These are phyloP conservation scores for Paraphoma sp. DNA, from an alignment of 2,329 filamentous ascomycete genomes.

Conservation along the genomic window DNA sequence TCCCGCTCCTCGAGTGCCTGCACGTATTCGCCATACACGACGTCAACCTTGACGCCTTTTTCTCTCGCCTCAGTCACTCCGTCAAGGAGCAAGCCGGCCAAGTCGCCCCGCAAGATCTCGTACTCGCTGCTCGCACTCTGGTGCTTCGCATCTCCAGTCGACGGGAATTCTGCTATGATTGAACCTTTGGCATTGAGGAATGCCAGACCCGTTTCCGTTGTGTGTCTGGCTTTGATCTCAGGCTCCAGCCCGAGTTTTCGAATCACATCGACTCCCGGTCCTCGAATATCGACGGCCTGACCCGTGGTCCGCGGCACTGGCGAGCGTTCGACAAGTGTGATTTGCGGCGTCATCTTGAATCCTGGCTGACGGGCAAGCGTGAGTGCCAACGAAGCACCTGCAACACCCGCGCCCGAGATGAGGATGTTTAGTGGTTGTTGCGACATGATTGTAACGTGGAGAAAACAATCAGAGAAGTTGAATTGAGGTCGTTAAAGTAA, in stretches of 20 bases:
- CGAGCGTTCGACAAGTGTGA: slow-evolving; percentile 55
- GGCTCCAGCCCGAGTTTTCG: slow-evolving; percentile 49
- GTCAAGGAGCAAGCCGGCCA: slow-evolving; percentile 44
- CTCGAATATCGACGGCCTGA: slow-evolving; percentile 56
- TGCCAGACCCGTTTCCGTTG: slow-evolving; percentile 50
- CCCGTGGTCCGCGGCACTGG: slow-evolving; percentile 49
- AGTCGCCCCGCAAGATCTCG: slow-evolving; percentile 41
- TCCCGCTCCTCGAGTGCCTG: slow-evolving; percentile 21
- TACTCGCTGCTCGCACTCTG: slow-evolving; percentile 36
- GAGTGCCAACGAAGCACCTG: slow-evolving; percentile 47
- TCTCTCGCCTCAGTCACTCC: slow-evolving; percentile 20
- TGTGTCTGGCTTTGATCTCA: slow-evolving; percentile 43
- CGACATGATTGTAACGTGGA: not conserved
- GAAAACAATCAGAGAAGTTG: not conserved
- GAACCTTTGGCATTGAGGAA: slow-evolving; percentile 39
- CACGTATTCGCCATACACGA: slow-evolving; percentile 32
- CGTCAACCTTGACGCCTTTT: slow-evolving; percentile 17
- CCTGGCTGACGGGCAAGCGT: slow-evolving; percentile 35
- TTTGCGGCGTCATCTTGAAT: slow-evolving; percentile 35
- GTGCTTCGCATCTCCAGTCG: slow-evolving; percentile 27
- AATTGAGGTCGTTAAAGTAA: not conserved
- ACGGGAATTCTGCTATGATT: slow-evolving; percentile 22
- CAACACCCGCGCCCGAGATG: slow-evolving; percentile 50
- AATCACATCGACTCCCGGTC: slow-evolving; percentile 50
- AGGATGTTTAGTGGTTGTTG: slow-evolving; percentile 28